These are phyloP conservation scores for Plantago coronopus DNA, from an alignment of 305 asterid genomes.

Conservation along the genomic window DNA sequence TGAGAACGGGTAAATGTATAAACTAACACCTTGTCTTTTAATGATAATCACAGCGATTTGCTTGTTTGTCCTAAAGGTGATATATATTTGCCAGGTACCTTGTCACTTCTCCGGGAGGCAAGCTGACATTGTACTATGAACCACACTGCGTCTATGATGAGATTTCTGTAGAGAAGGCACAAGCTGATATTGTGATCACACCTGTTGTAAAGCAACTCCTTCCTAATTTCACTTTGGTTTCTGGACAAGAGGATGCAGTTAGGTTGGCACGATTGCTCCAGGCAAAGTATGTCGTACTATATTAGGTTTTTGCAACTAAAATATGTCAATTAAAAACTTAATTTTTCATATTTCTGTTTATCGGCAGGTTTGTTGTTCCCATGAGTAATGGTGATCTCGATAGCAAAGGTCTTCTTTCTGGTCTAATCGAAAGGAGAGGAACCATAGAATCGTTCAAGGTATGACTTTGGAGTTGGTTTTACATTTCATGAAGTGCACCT, in stretches of 20 bases:
- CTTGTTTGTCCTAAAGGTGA: conserved; percentile 7
- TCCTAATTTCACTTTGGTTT: conserved; percentile 68
- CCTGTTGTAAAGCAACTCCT: conserved; percentile 82
- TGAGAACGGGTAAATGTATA: conserved; percentile 64
- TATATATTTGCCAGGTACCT: conserved; percentile 47
- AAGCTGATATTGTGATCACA: conserved; percentile 70
- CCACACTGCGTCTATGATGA: conserved; percentile 81
- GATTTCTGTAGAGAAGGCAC: conserved; percentile 43
- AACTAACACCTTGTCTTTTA: not conserved
- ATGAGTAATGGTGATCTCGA: conserved; percentile 91
- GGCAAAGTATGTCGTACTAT: conserved; percentile 49
- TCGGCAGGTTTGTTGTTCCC: conserved; percentile 60
- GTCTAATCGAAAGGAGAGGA: conserved; percentile 52
- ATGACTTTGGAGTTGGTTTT: conserved; percentile 15
- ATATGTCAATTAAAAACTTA: not conserved
- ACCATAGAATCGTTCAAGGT: conserved; percentile 82
- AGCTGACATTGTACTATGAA: conserved; percentile 62
- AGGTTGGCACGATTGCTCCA: conserved; percentile 62
- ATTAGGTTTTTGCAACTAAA: not conserved
- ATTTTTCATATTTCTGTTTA: conserved; percentile 13
- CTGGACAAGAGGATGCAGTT: conserved; percentile 93
- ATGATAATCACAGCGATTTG: not conserved
- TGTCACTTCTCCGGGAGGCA: conserved; percentile 54
- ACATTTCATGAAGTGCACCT: not conserved
- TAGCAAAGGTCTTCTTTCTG: conserved; percentile 67